phyloP scores from a whole-genome alignment of 257 asterid species.

The Solanum lycopersicoides region DNA sequence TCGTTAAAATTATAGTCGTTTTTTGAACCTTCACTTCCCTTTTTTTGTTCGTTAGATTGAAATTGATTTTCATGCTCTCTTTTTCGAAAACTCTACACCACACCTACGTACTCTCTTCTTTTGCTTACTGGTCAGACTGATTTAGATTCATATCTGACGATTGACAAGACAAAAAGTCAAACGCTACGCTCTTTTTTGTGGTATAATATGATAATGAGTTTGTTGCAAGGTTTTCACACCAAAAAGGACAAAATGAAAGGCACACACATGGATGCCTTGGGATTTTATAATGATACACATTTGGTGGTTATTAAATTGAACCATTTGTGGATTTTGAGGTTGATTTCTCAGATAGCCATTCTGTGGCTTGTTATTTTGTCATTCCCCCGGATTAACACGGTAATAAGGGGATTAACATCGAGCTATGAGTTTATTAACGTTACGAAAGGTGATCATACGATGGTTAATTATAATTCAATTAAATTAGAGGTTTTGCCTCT shows the following conservation, averaged over 20 bases:
- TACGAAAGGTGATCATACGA: background rate
- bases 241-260: background rate
- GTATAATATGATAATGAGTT: background rate
- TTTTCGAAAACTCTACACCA: background rate
- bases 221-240: background rate
- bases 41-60: background rate
- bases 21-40: background rate
- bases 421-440: background rate
- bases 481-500: background rate
- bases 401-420: background rate
- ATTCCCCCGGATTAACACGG: slow-evolving; percentile 7
- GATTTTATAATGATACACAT: background rate
- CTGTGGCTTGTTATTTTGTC: slow-evolving; percentile 21
- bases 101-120: background rate
- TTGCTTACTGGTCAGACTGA: background rate
- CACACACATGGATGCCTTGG: background rate
- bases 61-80: background rate
- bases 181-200: too few relatives aligned
- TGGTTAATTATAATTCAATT: background rate
- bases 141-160: background rate
- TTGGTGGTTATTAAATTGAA: slow-evolving; percentile 7
- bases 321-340: slow-evolving; percentile 9
- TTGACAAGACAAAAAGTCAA: background rate
- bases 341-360: slow-evolving; percentile 7
- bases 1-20: slow-evolving; percentile 12